Base-by-base conservation (phyloP, 2,329 filamentous ascomycete species). In the Aspergillus ochraceus region DNA sequence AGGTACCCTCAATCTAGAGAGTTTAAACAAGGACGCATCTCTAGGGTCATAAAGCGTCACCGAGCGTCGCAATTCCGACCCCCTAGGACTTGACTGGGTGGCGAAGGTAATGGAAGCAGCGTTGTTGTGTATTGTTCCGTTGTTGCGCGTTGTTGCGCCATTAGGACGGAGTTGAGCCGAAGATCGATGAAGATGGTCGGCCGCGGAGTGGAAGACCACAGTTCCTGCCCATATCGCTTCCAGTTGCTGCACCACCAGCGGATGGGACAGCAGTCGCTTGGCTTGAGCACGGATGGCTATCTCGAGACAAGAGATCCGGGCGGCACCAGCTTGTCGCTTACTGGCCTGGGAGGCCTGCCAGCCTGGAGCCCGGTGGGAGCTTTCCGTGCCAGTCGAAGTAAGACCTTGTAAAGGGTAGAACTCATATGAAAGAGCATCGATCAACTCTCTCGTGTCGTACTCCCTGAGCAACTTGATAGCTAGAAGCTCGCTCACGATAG, bases 191-290 rank as follows among this genome's bases (percentile, higher is more conserved):
- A 97, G 79, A 64, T 86, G 90, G 74, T 97, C 93, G 5, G 92
- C 91, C 12, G 89, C 87, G 1, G 92, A 95, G 76, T 97, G 92
- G 71, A 98, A 97, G 66, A 95, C 92, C 65, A 98, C 95, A 19
- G 90, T 94, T 29, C 94, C 94, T 20, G 92, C 94, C 94, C 94
- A 98, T 62, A 98, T 97, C 49, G 92, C 93, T 75, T 97, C 92
- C n/a, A 98, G 82, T 72, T 97, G 93, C 74, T 96, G 92, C 9
- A 97, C 90, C 0, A 97, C 92, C 3, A 97, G 81, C 0, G 94
- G 93, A 71, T 97, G 93, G 9, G 94, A 90, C 5, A 98, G 82
- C 67, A 97, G 96, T 67, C 92, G 89, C 77, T 98, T 97, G 22
- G 94, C 91, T 63, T 93, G 93, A 20, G 93, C 92, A 66, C 92